Conservation (phyloP, 2,329 filamentous ascomycete genomes). For the Pseudocercospora crystallina region DNA sequence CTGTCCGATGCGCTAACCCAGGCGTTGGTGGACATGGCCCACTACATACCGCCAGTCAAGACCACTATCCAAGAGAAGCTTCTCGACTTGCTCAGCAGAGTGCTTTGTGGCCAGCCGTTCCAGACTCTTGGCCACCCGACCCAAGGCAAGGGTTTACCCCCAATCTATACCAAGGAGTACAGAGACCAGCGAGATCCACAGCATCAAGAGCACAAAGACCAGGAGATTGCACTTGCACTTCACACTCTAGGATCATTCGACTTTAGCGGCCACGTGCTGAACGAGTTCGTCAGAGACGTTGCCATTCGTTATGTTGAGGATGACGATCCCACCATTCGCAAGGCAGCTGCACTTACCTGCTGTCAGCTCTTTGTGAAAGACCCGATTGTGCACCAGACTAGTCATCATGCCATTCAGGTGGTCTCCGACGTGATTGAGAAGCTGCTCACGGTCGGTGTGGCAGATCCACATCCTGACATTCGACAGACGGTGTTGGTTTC, state of each 20-base stretch:
- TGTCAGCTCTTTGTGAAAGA: constrained; percentile 97
- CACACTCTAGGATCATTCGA: constrained; percentile 98
- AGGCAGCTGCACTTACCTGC: constrained; percentile 92
- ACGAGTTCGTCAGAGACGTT: constrained; percentile 97
- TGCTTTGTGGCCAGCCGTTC: constrained; percentile 89
- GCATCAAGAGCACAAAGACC: constrained; percentile 75
- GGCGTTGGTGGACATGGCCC: constrained; percentile 95
- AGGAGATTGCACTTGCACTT: constrained; percentile 87
- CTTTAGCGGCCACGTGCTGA: constrained; percentile 86
- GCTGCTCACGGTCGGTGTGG: constrained; percentile 88
- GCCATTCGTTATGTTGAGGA: constrained; percentile 98
- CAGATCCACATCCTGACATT: constrained; percentile 84
- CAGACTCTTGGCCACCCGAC: constrained; percentile 88
- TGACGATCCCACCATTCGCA: constrained; percentile 87
- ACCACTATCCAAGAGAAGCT: constrained; percentile 89
- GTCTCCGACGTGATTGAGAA: constrained; percentile 98
- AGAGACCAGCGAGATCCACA: constrained; percentile 84
- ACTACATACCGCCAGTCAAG: constrained; percentile 95
- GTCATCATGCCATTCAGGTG: constrained; percentile 92
- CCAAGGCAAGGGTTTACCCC: constrained; percentile 76
- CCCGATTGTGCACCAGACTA: constrained; percentile 96
- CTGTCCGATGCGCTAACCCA: constrained; percentile 91
- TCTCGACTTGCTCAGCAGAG: constrained; percentile 90
- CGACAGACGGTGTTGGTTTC: constrained; percentile 84
- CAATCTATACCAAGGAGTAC: constrained; percentile 64